phyloP scores from a whole-genome alignment of 805 yeast species.

The Metschnikowia continentalis region DNA sequence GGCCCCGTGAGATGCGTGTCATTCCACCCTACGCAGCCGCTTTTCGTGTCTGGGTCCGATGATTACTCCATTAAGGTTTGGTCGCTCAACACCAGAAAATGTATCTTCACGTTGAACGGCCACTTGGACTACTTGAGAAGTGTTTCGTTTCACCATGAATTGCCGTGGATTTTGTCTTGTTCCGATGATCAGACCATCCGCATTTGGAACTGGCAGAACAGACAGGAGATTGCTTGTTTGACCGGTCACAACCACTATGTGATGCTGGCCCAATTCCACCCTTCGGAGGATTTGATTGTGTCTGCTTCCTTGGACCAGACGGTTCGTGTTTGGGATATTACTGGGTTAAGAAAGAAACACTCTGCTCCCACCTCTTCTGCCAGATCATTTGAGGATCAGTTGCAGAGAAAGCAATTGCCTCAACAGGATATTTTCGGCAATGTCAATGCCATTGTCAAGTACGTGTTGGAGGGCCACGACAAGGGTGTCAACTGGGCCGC shows the following conservation, averaged over 20 bases:
- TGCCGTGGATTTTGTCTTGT: slow-evolving; percentile 95
- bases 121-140: slow-evolving; percentile 95
- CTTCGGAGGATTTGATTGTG: slow-evolving; percentile 88
- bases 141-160: slow-evolving; percentile 88
- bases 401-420: slow-evolving; percentile 59
- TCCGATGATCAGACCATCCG: slow-evolving; percentile 98
- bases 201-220: slow-evolving; percentile 99
- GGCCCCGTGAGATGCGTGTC: slow-evolving; percentile 96
- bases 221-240: slow-evolving; percentile 93
- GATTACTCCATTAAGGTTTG: slow-evolving; percentile 94
- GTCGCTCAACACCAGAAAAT: slow-evolving; percentile 88
- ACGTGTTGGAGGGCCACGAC: slow-evolving; percentile 95
- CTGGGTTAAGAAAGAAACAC: slow-evolving; percentile 91
- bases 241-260: slow-evolving; percentile 99
- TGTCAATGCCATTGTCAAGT: slow-evolving; percentile 90
- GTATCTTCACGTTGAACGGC: slow-evolving; percentile 86
- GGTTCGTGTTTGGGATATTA: slow-evolving; percentile 98
- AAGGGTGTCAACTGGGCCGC: slow-evolving; percentile 98
- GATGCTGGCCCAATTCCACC: slow-evolving; percentile 97
- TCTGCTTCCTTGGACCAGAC: slow-evolving; percentile 96
- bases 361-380: slow-evolving; percentile 62
- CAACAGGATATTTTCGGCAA: slow-evolving; percentile 94
- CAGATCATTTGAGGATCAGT: slow-evolving; percentile 58
- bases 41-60: slow-evolving; percentile 96
- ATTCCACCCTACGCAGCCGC: slow-evolving; percentile 97